Base-by-base conservation (phyloP, 2,329 filamentous ascomycete genomes). In the Fusarium sp. region DNA sequence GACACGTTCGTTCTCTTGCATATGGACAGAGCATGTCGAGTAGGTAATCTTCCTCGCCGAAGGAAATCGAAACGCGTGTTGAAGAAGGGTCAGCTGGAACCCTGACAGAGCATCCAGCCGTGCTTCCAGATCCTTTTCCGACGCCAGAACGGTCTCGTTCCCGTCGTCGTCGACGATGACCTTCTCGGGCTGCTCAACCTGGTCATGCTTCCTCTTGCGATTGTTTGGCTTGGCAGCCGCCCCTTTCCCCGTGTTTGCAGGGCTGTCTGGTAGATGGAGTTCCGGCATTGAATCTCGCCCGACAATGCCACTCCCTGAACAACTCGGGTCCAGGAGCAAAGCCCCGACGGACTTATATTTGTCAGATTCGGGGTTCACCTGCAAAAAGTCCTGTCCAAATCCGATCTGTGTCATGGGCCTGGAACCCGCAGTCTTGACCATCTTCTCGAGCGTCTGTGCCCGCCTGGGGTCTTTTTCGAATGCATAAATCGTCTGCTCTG, bases 271-370 rank as follows among this genome's bases (percentile, higher is more conserved):
- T 31, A 97, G 85, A 70, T 92, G 87, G 45, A 97, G 82, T 73
- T 89, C 84, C 6, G 94, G 91, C 81, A 92, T 90, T 54, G 95
- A 94, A 77, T 98, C 95, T 22, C 97, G 90, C 3, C 95, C 94
- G 27, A 98, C 91, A 65, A 99, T 99, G 1, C 97, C 97, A 80
- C 95, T 98, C 0, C 97, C 97, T 2, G 95, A 98, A 81, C 97
- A 99, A 80, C 95, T 98, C 0, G 97, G 97, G 80, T 99, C 97
- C 2, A 99, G 88, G 1, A 99, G 87, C 45, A 99, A 86, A 9
- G 93, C 93, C 0, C 91, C 90, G n/a, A 98, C 94, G n/a, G 90
- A 85, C 56, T 84, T 84, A 78, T 92, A 96, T 56, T 88, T 86
- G 4, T 86, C 82, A 1, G 90, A 87, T 1, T 83, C 75, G 0